Conservation (phyloP, 2,329 filamentous ascomycete species). For the Pyricularia pennisetigena region DNA sequence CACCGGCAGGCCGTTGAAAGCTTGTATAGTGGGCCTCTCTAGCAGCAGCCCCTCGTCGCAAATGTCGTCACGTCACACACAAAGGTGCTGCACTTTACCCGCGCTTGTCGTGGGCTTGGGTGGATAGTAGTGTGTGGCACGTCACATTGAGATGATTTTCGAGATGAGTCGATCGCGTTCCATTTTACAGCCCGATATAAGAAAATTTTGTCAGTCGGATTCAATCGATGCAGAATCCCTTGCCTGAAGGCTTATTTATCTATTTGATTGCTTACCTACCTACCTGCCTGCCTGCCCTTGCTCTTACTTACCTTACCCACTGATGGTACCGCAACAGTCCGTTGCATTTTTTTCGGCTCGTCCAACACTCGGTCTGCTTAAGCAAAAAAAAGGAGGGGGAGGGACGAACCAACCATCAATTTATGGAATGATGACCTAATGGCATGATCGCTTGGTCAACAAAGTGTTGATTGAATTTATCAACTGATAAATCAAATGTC, state of each 20-base stretch:
- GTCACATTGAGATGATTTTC: neutral
- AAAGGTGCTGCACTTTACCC: neutral
- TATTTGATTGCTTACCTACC: no score
- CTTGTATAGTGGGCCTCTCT: neutral
- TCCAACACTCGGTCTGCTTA: neutral
- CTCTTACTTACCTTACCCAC: no score
- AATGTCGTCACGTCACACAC: neutral
- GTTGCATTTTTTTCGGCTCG: neutral
- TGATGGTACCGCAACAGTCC: no score
- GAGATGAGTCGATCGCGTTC: neutral
- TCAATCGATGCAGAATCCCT: neutral
- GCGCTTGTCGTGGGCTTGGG: no score
- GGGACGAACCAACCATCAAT: neutral
- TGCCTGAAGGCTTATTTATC: no score
- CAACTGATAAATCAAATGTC: neutral
- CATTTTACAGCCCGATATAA: neutral
- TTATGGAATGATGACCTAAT: neutral
- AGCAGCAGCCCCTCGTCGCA: neutral
- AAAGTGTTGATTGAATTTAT: neutral
- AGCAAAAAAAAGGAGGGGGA: neutral
- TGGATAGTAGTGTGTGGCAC: neutral
- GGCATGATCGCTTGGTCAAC: neutral
- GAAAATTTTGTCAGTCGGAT: neutral
- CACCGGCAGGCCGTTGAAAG: neutral
- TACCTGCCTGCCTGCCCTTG: no score